Conservation (phyloP, 495 filamentous ascomycete genomes). For the Extremus antarcticus region DNA sequence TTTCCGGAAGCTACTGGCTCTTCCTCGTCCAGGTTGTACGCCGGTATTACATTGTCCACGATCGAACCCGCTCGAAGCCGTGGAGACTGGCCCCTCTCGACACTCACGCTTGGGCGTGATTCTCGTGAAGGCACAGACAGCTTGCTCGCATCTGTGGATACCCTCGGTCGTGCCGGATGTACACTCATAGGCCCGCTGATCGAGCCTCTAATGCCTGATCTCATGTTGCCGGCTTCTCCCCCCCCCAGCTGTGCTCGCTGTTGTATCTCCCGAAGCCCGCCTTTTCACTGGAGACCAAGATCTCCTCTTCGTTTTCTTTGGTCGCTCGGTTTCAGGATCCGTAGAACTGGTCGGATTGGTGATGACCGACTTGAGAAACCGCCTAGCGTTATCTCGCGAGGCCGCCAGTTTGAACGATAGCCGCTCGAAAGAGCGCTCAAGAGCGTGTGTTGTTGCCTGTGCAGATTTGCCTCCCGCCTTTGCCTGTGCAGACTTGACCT, state of each 20-base stretch:
- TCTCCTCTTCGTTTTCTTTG: constrained; percentile 12
- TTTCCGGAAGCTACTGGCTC: constrained; percentile 42
- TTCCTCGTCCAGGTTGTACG: constrained; percentile 26
- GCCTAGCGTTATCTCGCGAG: constrained; percentile 34
- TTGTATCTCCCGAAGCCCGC: neutral
- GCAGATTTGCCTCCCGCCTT: neutral
- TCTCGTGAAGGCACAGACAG: neutral
- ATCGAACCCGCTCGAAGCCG: neutral
- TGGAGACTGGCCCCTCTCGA: neutral
- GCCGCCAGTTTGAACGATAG: constrained; percentile 32
- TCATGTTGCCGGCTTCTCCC: constrained; percentile 11
- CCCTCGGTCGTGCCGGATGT: constrained; percentile 6
- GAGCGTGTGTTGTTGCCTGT: neutral
- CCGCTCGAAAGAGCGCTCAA: neutral
- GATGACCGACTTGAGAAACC: constrained; percentile 34
- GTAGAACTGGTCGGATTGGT: constrained; percentile 10
- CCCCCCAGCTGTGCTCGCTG: neutral
- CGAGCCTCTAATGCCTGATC: constrained; percentile 4
- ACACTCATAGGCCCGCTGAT: constrained; percentile 12
- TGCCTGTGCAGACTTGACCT: neutral
- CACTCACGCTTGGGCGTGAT: neutral
- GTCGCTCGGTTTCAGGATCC: constrained; percentile 1
- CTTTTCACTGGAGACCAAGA: constrained; percentile 17
- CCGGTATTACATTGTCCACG: constrained; percentile 17
- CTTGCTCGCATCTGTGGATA: constrained; percentile 7